Conservation (phyloP, 140 eudicot species). For the Cichorium intybus region DNA sequence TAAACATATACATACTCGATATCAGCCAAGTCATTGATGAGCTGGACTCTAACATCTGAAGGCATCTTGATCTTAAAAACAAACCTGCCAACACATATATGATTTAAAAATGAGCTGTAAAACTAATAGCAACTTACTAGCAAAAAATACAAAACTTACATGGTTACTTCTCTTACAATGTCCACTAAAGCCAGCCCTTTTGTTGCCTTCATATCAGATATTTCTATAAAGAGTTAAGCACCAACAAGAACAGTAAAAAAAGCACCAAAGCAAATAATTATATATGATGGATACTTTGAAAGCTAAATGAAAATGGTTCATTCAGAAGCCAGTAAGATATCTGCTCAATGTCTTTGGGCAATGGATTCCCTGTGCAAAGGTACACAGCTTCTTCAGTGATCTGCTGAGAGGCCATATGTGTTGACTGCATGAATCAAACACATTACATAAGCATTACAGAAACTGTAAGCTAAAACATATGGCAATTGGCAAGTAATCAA, state of each 20-base stretch:
- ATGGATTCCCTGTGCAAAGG: slow-evolving; percentile 85
- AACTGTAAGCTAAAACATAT: background rate
- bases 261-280: background rate
- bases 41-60: slow-evolving; percentile 75
- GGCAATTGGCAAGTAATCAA: background rate
- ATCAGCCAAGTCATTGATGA: slow-evolving; percentile 93
- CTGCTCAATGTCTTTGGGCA: slow-evolving; percentile 82
- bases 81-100: slow-evolving; percentile 58
- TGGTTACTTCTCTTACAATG: slow-evolving; percentile 96
- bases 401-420: slow-evolving; percentile 91
- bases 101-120: slow-evolving; percentile 36
- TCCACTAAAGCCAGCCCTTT: slow-evolving; percentile 97
- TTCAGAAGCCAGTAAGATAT: slow-evolving; percentile 84
- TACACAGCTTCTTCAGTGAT: slow-evolving; percentile 88
- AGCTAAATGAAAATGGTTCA: slow-evolving; percentile 66
- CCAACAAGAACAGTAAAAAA: slow-evolving; percentile 5
- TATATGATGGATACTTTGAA: slow-evolving; percentile 53
- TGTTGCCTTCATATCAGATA: slow-evolving; percentile 79
- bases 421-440: slow-evolving; percentile 59
- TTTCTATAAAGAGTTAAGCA: slow-evolving; percentile 54
- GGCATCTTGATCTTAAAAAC: slow-evolving; percentile 98
- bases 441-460: background rate
- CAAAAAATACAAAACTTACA: slow-evolving; percentile 53
- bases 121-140: slow-evolving; percentile 3
- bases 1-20: slow-evolving; percentile 64